Evolutionary conservation across 441 rosid genomes (phyloP).

Genomic region (Gossypium lobatum): DNA sequence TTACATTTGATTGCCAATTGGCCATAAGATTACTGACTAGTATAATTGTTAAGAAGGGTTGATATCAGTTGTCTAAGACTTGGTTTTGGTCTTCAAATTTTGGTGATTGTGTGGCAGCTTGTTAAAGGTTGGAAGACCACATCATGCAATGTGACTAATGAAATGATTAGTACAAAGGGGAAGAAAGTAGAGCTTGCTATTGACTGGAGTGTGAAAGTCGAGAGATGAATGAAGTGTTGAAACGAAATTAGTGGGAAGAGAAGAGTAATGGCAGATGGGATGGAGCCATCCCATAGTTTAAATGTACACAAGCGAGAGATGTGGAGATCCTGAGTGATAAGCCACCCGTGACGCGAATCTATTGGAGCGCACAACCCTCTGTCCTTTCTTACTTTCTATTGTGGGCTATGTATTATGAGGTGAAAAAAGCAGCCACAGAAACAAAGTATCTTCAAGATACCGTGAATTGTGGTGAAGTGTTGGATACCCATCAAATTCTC

Average conservation of each 20-base stretch:
- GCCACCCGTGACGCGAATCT: conserved; percentile 23
- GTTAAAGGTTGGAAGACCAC: not conserved
- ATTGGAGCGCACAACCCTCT: not conserved
- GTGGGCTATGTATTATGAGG: not conserved
- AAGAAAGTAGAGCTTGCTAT: too few relatives aligned
- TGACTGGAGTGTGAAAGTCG: too few relatives aligned
- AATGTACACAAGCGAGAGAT: not conserved
- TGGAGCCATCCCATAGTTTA: not conserved
- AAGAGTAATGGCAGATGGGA: too few relatives aligned
- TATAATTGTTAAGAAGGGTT: not conserved
- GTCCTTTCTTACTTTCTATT: not conserved
- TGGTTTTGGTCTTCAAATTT: not conserved
- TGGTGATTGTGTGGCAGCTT: not conserved
- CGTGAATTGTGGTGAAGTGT: not conserved
- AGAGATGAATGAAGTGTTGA: too few relatives aligned
- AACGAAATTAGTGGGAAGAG: too few relatives aligned
- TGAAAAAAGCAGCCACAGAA: not conserved
- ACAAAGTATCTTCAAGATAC: conserved; percentile 23
- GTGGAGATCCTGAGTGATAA: not conserved
- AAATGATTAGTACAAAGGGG: not conserved
- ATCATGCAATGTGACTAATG: not conserved
- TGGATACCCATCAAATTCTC: conserved; percentile 5
- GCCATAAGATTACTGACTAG: not conserved
- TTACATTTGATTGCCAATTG: not conserved
- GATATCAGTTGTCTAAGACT: not conserved